A percentile compares a stretch with the other conserved stretches of the same genome.
Conservation (phyloP, 352 stramenopile species). For the Globisporangium carolinianum region DNA sequence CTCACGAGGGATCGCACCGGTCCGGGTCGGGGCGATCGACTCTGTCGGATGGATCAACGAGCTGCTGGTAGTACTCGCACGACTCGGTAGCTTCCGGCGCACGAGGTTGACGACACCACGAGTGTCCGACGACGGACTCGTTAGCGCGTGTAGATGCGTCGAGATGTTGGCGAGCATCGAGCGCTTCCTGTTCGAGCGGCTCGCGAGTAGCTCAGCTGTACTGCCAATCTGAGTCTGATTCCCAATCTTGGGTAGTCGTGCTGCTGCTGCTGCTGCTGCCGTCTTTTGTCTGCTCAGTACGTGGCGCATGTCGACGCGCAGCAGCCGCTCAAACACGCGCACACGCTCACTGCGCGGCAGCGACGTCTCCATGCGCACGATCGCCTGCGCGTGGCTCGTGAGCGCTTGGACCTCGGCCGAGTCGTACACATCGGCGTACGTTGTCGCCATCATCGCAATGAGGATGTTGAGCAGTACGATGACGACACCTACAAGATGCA, state of each 20-base stretch:
- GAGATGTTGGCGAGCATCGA: constrained; percentile 21
- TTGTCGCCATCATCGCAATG: too few relatives aligned
- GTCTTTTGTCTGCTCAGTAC: constrained; percentile 10
- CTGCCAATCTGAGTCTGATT: constrained; percentile 1
- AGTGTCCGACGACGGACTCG: constrained; percentile 7
- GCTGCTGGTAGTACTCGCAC: too few relatives aligned
- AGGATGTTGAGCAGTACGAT: too few relatives aligned
- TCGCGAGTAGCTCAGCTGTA: constrained; percentile 11
- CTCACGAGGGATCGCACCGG: too few relatives aligned
- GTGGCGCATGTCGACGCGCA: constrained; percentile 13
- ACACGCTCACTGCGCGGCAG: constrained; percentile 15
- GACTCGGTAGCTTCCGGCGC: neutral
- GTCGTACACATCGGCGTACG: too few relatives aligned
- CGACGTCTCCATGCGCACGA: too few relatives aligned
- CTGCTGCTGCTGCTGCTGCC: constrained; percentile 7
- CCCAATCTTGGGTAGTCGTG: constrained; percentile 3
- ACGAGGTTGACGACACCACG: constrained; percentile 8
- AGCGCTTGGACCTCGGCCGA: too few relatives aligned
- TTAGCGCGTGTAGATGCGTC: constrained; percentile 17
- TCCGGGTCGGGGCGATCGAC: too few relatives aligned
- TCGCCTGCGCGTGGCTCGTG: too few relatives aligned
- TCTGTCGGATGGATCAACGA: too few relatives aligned
- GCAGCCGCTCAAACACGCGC: constrained; percentile 30
- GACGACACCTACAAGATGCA: too few relatives aligned
- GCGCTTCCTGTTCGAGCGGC: constrained; percentile 22